Evolutionary conservation across 371 early-diverging fungal species (phyloP).

Genomic region (Dinochytrium kinnereticum): DNA sequence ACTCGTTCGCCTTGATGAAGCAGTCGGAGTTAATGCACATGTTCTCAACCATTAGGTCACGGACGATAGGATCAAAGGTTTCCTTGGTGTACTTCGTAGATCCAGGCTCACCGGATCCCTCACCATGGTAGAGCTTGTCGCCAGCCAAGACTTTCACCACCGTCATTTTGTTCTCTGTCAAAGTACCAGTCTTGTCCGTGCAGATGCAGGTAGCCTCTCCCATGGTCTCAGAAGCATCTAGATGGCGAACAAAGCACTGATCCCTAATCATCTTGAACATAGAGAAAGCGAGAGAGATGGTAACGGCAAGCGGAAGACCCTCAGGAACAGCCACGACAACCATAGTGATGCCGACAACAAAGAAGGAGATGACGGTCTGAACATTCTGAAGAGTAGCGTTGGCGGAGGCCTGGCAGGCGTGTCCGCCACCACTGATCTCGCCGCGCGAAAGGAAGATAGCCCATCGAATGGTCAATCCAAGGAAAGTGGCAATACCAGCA

Average conservation of each 20-base stretch:
- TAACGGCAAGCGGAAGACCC: conserved; percentile 97
- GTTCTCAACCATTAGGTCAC: conserved; percentile 41
- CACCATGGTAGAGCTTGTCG: conserved; percentile 46
- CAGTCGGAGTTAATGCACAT: conserved; percentile 54
- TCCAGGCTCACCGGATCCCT: conserved; percentile 50
- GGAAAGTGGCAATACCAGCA: conserved; percentile 77
- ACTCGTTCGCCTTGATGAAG: conserved; percentile 51
- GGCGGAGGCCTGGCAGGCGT: conserved; percentile 61
- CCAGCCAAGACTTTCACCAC: conserved; percentile 67
- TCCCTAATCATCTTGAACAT: conserved; percentile 91
- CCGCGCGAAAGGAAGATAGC: conserved; percentile 51
- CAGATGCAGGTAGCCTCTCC: conserved; percentile 95
- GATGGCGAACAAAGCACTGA: conserved; percentile 91
- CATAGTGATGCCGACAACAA: conserved; percentile 71
- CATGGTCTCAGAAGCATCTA: conserved; percentile 97
- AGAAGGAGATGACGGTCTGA: conserved; percentile 43
- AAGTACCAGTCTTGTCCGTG: conserved; percentile 97
- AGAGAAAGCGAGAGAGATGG: conserved; percentile 91
- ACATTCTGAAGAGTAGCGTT: conserved; percentile 30
- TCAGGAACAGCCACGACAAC: conserved; percentile 97
- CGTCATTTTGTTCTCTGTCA: conserved; percentile 96
- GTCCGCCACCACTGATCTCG: conserved; percentile 37
- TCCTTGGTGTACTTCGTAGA: conserved; percentile 27
- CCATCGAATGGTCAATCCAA: conserved; percentile 83
- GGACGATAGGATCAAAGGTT: conserved; percentile 34